phyloP scores from a whole-genome alignment of 192 early-diverging fungal genomes.

The Obelidium mucronatum region DNA sequence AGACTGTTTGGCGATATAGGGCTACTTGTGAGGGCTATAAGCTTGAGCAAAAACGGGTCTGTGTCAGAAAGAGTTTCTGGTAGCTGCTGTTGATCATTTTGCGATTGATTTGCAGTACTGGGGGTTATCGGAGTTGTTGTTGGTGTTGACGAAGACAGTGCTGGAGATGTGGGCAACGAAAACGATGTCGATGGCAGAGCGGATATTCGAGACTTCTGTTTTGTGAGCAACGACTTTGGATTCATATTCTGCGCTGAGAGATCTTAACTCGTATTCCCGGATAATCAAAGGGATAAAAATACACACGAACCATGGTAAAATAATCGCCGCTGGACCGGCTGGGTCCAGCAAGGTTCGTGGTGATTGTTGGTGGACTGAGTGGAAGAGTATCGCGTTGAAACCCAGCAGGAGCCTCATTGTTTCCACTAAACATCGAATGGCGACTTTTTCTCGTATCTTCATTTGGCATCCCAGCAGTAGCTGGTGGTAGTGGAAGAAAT shows the following conservation, averaged over 20 bases:
- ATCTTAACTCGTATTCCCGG: not conserved
- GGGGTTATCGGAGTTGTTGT: not conserved
- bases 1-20: not conserved
- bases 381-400: too few relatives aligned
- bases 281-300: not conserved
- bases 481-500: too few relatives aligned
- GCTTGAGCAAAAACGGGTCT: conserved; percentile 25
- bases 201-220: not conserved
- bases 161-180: not conserved
- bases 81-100: not conserved
- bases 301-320: too few relatives aligned
- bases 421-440: too few relatives aligned
- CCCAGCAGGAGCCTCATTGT: too few relatives aligned
- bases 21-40: conserved; percentile 18
- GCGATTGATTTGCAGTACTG: not conserved
- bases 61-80: not conserved
- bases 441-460: too few relatives aligned
- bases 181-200: not conserved
- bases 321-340: too few relatives aligned
- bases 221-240: conserved; percentile 14
- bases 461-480: too few relatives aligned
- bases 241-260: not conserved
- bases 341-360: too few relatives aligned
- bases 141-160: not conserved
- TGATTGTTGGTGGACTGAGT: too few relatives aligned